Conservation (phyloP, 129 eudicot genomes). For the Chrysanthemum makinoi region DNA sequence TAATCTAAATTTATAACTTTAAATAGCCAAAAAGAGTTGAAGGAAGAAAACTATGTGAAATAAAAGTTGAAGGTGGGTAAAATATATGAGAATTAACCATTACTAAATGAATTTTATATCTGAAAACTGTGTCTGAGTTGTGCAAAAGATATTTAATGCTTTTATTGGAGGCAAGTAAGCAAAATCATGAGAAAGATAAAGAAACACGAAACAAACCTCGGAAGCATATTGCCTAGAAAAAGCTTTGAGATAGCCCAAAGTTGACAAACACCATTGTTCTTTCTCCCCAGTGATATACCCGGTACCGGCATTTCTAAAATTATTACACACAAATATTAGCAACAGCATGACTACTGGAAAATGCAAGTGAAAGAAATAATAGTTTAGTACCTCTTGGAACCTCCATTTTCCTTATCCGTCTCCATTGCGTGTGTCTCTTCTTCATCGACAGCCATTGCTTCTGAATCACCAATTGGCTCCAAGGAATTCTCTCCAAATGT, state of each 20-base stretch:
- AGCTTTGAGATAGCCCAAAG: slow-evolving; percentile 90
- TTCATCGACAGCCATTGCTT: slow-evolving; percentile 80
- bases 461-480: slow-evolving; percentile 41
- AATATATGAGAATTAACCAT: no score
- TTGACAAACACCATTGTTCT: slow-evolving; percentile 90
- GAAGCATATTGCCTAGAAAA: slow-evolving; percentile 94
- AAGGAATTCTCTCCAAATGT: slow-evolving; percentile 47
- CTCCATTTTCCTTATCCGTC: slow-evolving; percentile 65
- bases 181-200: not conserved
- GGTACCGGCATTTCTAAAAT: slow-evolving; percentile 15
- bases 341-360: not conserved
- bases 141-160: not conserved
- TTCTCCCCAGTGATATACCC: slow-evolving; percentile 62
- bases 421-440: slow-evolving; percentile 77
- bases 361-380: not conserved
- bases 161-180: not conserved
- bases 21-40: no score
- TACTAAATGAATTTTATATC: no score
- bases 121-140: no score
- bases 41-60: no score
- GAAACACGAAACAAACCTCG: slow-evolving; percentile 48
- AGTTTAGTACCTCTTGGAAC: slow-evolving; percentile 47
- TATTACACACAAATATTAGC: not conserved
- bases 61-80: no score
- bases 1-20: no score